Conservation (phyloP, 2,329 filamentous ascomycete species). For the Aspergillus sp. region DNA sequence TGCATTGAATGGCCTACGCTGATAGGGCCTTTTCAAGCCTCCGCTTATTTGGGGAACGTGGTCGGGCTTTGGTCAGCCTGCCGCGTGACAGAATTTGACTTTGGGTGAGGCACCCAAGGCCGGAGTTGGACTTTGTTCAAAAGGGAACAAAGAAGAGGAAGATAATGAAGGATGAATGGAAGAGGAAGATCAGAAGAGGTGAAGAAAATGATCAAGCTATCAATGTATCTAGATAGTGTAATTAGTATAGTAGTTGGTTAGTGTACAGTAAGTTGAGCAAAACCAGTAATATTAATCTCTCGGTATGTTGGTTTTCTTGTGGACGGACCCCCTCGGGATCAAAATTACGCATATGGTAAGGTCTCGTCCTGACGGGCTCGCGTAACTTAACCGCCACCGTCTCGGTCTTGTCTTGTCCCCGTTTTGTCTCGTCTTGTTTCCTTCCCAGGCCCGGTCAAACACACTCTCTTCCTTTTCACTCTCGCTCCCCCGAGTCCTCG, state of each 20-base stretch:
- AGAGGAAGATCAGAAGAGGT: background rate
- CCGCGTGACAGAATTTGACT: slow-evolving; percentile 16
- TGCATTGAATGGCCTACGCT: slow-evolving; percentile 3
- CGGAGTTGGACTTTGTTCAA: background rate
- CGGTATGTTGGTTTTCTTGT: background rate
- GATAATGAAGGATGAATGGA: background rate
- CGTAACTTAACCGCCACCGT: slow-evolving; percentile 31
- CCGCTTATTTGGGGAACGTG: slow-evolving; percentile 6
- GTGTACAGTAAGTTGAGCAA: no score
- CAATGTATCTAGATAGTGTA: background rate
- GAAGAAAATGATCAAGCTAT: background rate
- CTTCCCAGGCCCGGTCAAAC: slow-evolving; percentile 15
- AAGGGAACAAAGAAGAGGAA: background rate
- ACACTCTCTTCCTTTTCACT: slow-evolving; percentile 19
- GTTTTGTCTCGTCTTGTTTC: slow-evolving; percentile 26
- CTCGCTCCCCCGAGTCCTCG: slow-evolving; percentile 21
- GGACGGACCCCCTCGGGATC: slow-evolving; percentile 13
- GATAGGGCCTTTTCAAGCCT: background rate
- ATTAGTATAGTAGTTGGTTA: no score
- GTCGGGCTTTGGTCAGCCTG: slow-evolving; percentile 13
- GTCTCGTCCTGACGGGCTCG: slow-evolving; percentile 26
- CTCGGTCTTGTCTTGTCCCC: slow-evolving; percentile 25
- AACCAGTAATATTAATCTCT: background rate
- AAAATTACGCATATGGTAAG: slow-evolving; percentile 26
- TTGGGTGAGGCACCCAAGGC: slow-evolving; percentile 3